These are phyloP conservation scores for Salix koriyanagi DNA, from an alignment of 345 rosid species.

Conservation along the genomic window DNA sequence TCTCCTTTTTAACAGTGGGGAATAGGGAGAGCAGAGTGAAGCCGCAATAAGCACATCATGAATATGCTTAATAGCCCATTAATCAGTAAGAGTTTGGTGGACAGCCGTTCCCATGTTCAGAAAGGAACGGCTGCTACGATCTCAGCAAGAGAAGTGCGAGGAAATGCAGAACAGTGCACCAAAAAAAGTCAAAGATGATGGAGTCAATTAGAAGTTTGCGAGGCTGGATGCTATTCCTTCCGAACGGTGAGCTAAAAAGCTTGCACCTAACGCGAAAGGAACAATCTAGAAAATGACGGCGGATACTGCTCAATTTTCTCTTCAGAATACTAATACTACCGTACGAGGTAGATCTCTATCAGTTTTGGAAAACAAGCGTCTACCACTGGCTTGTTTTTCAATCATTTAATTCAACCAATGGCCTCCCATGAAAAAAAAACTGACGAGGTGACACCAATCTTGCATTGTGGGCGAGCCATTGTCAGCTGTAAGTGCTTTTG, in stretches of 20 bases:
- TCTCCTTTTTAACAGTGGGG: neutral
- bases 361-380: neutral
- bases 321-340: neutral
- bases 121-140: neutral
- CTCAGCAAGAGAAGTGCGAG: neutral
- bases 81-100: neutral
- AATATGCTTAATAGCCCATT: neutral
- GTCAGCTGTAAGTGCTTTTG: conserved; percentile 27
- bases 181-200: neutral
- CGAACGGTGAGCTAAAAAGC: neutral
- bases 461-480: conserved; percentile 22
- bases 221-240: neutral
- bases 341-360: neutral
- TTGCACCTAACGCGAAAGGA: neutral
- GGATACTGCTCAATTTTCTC: neutral
- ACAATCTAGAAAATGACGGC: neutral
- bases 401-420: neutral
- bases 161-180: neutral
- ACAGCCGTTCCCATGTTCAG: neutral
- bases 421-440: neutral
- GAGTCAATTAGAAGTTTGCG: neutral
- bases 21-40: neutral
- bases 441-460: conserved; percentile 33
- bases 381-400: neutral
- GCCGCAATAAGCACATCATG: conserved; percentile 11